phyloP scores from a whole-genome alignment of 257 asterid species.

The Fraxinus anomala region DNA sequence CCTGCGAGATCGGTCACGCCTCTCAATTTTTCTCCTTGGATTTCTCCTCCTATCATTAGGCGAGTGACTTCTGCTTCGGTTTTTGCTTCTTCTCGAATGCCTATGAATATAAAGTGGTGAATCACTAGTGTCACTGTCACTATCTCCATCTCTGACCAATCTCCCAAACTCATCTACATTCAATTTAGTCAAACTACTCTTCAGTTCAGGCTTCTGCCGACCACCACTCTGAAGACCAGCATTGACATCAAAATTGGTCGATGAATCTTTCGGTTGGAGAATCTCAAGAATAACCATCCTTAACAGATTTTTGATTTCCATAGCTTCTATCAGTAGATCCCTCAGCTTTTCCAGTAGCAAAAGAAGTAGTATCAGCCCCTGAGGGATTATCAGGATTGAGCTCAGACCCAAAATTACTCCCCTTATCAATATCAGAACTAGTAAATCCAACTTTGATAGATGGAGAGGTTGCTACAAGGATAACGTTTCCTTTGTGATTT shows the following conservation, averaged over 20 bases:
- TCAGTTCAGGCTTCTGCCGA: slow-evolving; percentile 34
- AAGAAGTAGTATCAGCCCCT: slow-evolving; percentile 34
- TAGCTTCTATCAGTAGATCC: slow-evolving; percentile 31
- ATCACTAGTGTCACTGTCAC: slow-evolving; percentile 74
- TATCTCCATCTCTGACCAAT: slow-evolving; percentile 72
- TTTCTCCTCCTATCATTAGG: slow-evolving; percentile 74
- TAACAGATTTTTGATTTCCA: slow-evolving; percentile 33
- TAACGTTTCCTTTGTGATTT: slow-evolving; percentile 35
- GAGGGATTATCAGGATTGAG: slow-evolving; percentile 26
- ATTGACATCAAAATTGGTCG: slow-evolving; percentile 21
- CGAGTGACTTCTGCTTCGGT: slow-evolving; percentile 75
- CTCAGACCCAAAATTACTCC: slow-evolving; percentile 28
- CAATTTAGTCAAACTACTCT: slow-evolving; percentile 37
- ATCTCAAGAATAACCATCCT: slow-evolving; percentile 27
- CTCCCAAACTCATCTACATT: slow-evolving; percentile 89
- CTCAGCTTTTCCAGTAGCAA: slow-evolving; percentile 27
- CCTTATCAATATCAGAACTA: slow-evolving; percentile 35
- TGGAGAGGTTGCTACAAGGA: slow-evolving; percentile 21
- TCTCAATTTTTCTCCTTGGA: slow-evolving; percentile 66
- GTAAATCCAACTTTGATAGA: slow-evolving; percentile 32
- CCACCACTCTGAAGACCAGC: slow-evolving; percentile 32
- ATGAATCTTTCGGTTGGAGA: slow-evolving; percentile 28
- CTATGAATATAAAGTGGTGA: slow-evolving; percentile 50
- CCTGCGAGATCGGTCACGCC: slow-evolving; percentile 82
- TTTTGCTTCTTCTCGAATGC: slow-evolving; percentile 58